Conservation (phyloP, 1,284 basidiomycete species). For the Tausonia pullulans region DNA sequence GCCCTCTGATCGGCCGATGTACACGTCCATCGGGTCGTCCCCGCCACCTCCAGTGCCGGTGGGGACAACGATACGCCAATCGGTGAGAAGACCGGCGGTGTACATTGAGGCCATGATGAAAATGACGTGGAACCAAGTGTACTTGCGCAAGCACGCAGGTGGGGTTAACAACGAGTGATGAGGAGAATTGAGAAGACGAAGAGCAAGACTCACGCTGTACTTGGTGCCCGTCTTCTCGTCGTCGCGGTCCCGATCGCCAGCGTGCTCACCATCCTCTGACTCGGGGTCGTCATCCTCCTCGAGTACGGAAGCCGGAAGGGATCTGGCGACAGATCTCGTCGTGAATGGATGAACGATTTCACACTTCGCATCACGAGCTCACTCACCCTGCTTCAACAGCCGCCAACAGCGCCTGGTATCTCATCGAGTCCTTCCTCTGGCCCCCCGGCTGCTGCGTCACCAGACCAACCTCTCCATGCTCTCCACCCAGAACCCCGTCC, state of each 20-base stretch:
- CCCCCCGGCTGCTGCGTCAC: conserved; percentile 76
- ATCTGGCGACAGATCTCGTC: conserved; percentile 26
- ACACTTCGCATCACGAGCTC: background rate
- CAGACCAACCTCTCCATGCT: conserved; percentile 52
- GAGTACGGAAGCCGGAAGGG: conserved; percentile 85
- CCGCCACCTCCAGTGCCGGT: background rate
- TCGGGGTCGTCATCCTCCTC: conserved; percentile 54
- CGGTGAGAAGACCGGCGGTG: conserved; percentile 94
- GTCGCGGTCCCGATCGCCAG: conserved; percentile 62
- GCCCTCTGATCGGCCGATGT: conserved; percentile 86
- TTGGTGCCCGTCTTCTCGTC: conserved; percentile 94
- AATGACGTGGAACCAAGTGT: conserved; percentile 97
- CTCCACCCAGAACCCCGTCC: conserved; percentile 37
- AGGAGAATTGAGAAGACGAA: background rate
- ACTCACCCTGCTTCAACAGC: conserved; percentile 86
- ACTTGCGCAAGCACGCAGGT: conserved; percentile 41
- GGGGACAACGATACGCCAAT: conserved; percentile 57
- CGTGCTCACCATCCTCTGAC: conserved; percentile 60
- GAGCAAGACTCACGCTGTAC: conserved; percentile 58
- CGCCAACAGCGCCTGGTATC: conserved; percentile 88
- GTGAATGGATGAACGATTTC: background rate
- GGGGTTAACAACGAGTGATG: conserved; percentile 1
- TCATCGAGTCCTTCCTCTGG: conserved; percentile 59
- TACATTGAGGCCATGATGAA: conserved; percentile 97
- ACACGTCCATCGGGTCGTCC: conserved; percentile 58